Evolutionary conservation across 352 stramenopile species (phyloP), one percentile per base, ranked within the genome.

Genomic region (Phytopythium vexans): DNA sequence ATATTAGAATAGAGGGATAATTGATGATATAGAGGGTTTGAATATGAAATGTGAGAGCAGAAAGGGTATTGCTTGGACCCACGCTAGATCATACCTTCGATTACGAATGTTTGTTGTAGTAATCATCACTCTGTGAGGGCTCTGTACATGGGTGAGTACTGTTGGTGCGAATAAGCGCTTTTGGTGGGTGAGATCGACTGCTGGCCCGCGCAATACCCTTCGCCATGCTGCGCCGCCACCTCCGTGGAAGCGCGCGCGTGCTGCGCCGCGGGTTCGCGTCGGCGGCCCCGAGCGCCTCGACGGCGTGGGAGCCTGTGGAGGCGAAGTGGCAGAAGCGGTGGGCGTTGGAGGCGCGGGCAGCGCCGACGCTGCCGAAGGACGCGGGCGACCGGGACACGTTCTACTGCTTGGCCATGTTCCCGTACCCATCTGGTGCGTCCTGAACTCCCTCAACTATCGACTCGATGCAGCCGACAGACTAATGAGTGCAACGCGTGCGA

Each of bases 371-470:
- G 16, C 42, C 49, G 39, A 49, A 36, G 27, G 34, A 36, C 36
- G n/a, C 52, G 12, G 56, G 33, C 51, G 45, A 41, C 33, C 88
- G 89, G 62, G 61, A 80, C 38, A 72, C 74, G 41, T 93, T 88
- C 62, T 97, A 97, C 66, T 92, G 88, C 47, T 77, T 97, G 59
- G 71, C 88, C 68, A 99, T 99, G 97, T 99, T 99, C 64, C 97
- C 98, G 34, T 99, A 99, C 69, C 97, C 97, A 41, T 99, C 96
- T 6, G 96, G 94, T 63, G 70, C 16, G 55, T 37, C 7, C 31
- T 32, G 11, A 27, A 27, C 33, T 14, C 31, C 33, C 31, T 14
- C 12, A 3, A 21, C 12, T 27, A 35, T 41, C 42, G 10, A 62
- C n/a, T 27, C 16, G 41, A 27, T 54, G 35, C 1, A 34, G 12